These are phyloP conservation scores for Apiospora aurea DNA, from an alignment of 2,329 filamentous ascomycete genomes.

Conservation along the genomic window DNA sequence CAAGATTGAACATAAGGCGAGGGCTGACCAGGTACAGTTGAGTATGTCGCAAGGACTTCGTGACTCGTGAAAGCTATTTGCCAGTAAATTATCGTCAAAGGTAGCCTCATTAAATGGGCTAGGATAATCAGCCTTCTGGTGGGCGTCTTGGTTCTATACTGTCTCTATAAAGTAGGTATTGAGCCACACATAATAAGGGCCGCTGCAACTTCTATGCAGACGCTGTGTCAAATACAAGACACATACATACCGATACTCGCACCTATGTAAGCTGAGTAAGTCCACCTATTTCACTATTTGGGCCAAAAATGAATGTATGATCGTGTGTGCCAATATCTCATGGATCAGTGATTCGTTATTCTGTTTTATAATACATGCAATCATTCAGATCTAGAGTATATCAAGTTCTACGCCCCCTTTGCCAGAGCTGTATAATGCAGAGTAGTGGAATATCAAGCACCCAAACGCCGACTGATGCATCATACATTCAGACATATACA, in stretches of 20 bases:
- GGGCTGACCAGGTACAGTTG: constrained; percentile 43
- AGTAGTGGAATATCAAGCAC: constrained; percentile 15
- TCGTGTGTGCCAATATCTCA: too few relatives aligned
- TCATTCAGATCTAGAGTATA: constrained; percentile 5
- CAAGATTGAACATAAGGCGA: constrained; percentile 44
- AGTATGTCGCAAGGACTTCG: constrained; percentile 40
- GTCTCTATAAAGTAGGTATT: not conserved
- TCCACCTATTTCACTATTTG: constrained; percentile 35
- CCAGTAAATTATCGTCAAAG: constrained; percentile 47
- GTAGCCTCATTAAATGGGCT: constrained; percentile 41
- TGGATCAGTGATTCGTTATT: not conserved
- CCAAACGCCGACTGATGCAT: constrained; percentile 21
- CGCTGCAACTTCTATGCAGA: not conserved
- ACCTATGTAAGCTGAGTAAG: not conserved
- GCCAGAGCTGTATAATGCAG: not conserved
- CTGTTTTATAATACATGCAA: not conserved
- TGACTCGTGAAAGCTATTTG: constrained; percentile 37
- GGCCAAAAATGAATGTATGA: too few relatives aligned
- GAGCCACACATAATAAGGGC: too few relatives aligned
- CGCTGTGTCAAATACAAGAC: too few relatives aligned
- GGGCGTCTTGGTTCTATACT: not conserved
- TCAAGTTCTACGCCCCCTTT: not conserved
- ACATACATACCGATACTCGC: too few relatives aligned
- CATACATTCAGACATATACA: constrained; percentile 21
- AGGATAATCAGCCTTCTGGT: not conserved